Base-by-base conservation (phyloP, 768 basidiomycete species). In the Trametes maxima region DNA sequence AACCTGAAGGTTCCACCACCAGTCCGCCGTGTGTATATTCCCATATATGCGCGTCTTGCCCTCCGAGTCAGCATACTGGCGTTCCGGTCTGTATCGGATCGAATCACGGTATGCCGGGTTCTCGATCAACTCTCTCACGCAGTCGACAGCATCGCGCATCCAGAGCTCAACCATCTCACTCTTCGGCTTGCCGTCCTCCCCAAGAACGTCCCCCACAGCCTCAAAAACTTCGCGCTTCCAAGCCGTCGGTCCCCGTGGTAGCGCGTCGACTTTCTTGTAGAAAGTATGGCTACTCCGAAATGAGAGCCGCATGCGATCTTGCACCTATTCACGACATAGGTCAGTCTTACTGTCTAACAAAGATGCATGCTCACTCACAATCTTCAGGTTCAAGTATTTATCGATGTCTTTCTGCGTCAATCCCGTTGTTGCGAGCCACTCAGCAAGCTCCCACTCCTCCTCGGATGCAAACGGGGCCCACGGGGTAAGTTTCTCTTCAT, bases 381-480 rank as follows among this genome's bases (percentile, higher is more conserved):
- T 70, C 13, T 65, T 50, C 5, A 77, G 59, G 35, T 73, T 73
- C 19, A 78, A 60, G 47, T 75, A 76, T 6, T 67, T 54, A 43
- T 78, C 65, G 0, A 72, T 74, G 22, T 44, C 53, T 17, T 35
- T 10, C 52, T 72, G 66, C 1, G 52, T 70, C 22, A 76, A 66
- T 7, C 75, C 68, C 5, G 70, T 61, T 43, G 57, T 44, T 68
- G 72, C 68, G 24, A 79, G 52, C 75, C 72, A 78, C n/a, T 59
- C 44, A 1, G 67, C 77, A 2, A 78, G 52, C 44, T 74, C 72
- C 66, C 66, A 65, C 68, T 78, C 73, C 10, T 74, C 75, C 36
- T 65, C 48, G 42, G 57, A 65, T 14, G 62, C 63, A 56, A 77
- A 78, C 2, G 76, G 74, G 6, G 64, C 64, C 37, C 21, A 62